These are phyloP conservation scores for Pleurotus tuber-regium DNA, from an alignment of 768 basidiomycete genomes.

Conservation along the genomic window DNA sequence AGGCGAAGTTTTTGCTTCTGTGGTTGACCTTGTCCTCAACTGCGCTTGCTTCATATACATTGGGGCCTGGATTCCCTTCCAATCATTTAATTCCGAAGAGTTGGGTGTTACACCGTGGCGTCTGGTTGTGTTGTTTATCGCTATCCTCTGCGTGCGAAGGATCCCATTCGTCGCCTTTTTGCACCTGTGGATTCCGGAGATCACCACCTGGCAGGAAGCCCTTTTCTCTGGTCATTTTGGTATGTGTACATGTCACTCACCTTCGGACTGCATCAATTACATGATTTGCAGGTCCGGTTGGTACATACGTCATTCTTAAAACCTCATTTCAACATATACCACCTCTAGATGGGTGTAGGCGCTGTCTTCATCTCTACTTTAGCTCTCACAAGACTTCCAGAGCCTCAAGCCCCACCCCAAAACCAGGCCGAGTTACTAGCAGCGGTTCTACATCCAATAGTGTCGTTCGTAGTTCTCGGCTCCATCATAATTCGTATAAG, in stretches of 20 bases:
- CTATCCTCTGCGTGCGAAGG: constrained; percentile 72
- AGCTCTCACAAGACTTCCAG: constrained; percentile 60
- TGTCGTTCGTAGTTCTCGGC: constrained; percentile 81
- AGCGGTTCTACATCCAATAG: constrained; percentile 73
- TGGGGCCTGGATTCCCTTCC: constrained; percentile 84
- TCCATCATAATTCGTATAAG: constrained; percentile 81
- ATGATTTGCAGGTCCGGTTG: constrained; percentile 46
- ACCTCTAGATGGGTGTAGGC: constrained; percentile 79
- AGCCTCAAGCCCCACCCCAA: constrained; percentile 55
- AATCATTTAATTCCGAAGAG: constrained; percentile 42
- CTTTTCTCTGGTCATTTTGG: constrained; percentile 92
- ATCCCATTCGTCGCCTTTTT: constrained; percentile 77
- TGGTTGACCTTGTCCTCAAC: constrained; percentile 86
- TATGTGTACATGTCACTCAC: constrained; percentile 20
- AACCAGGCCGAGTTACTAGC: constrained; percentile 74
- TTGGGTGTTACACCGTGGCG: constrained; percentile 70
- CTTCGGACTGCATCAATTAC: not conserved
- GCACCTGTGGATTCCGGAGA: constrained; percentile 87
- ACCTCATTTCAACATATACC: too few species aligned
- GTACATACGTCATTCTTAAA: too few species aligned
- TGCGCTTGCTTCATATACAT: constrained; percentile 80
- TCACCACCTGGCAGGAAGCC: constrained; percentile 81
- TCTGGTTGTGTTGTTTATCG: constrained; percentile 62
- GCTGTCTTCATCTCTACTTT: constrained; percentile 86
- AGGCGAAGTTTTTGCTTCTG: constrained; percentile 83